Evolutionary conservation across 2,329 filamentous ascomycete genomes (phyloP).

Genomic region (Domatiomyces globalis): DNA sequence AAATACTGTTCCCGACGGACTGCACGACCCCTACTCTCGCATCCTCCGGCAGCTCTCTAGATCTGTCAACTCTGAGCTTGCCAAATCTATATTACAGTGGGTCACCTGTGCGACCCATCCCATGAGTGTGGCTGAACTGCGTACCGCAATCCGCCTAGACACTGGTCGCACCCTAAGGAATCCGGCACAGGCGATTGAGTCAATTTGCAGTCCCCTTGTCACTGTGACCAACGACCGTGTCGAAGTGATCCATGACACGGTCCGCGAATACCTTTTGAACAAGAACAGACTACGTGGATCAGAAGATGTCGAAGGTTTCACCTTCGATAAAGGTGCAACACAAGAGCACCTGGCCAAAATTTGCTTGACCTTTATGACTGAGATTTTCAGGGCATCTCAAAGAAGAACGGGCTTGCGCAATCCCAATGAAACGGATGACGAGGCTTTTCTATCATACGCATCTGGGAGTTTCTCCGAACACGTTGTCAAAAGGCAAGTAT

Average conservation of each 20-base stretch:
- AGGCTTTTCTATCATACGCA: slow-evolving; percentile 21
- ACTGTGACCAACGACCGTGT: slow-evolving; percentile 13
- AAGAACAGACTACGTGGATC: background rate
- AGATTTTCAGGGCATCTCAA: slow-evolving; percentile 25
- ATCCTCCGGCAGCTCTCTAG: slow-evolving; percentile 1
- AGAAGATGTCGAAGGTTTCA: background rate
- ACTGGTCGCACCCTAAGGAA: slow-evolving; percentile 9
- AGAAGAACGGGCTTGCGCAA: slow-evolving; percentile 14
- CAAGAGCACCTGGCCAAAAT: slow-evolving; percentile 24
- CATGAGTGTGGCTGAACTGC: slow-evolving; percentile 17
- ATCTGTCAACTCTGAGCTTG: slow-evolving; percentile 2
- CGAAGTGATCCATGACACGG: slow-evolving; percentile 20
- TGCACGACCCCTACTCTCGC: slow-evolving; percentile 18
- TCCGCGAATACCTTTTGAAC: slow-evolving; percentile 14
- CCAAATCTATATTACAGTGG: slow-evolving; percentile 18
- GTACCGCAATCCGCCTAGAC: slow-evolving; percentile 16
- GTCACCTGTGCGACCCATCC: slow-evolving; percentile 15
- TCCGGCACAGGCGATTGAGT: slow-evolving; percentile 9
- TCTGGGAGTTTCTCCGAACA: slow-evolving; percentile 24
- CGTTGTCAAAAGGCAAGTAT: slow-evolving; percentile 19
- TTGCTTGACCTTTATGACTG: slow-evolving; percentile 24
- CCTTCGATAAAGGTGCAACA: slow-evolving; percentile 7
- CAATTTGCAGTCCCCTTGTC: slow-evolving; percentile 21
- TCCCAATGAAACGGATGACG: slow-evolving; percentile 6
- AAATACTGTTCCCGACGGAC: slow-evolving; percentile 17